A percentile compares a stretch with the other conserved stretches of the same genome.
Evolutionary conservation across 2,329 filamentous ascomycete genomes (phyloP).

Genomic region (Aureobasidium zeae): DNA sequence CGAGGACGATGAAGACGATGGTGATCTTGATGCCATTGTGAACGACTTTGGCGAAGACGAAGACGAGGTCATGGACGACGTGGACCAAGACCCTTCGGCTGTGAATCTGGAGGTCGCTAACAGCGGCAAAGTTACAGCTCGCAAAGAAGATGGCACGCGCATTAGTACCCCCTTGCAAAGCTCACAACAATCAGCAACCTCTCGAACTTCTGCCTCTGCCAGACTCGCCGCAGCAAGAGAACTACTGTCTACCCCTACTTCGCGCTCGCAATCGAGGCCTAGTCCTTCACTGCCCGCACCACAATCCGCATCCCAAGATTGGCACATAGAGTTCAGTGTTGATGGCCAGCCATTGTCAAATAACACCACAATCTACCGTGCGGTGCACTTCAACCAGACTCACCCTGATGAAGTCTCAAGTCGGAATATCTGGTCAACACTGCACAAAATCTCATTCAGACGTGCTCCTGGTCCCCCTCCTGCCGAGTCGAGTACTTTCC

Average conservation of each 20-base stretch:
- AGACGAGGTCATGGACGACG: slow-evolving; percentile 62
- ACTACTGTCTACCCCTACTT: slow-evolving; percentile 38
- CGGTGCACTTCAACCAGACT: slow-evolving; percentile 65
- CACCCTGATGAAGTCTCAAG: slow-evolving; percentile 56
- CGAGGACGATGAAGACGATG: slow-evolving; percentile 38
- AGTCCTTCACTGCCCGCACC: slow-evolving; percentile 80
- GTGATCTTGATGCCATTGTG: slow-evolving; percentile 75
- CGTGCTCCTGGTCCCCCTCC: slow-evolving; percentile 76
- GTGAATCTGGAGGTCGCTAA: slow-evolving; percentile 86
- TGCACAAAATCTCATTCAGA: slow-evolving; percentile 87
- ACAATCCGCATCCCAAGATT: slow-evolving; percentile 74
- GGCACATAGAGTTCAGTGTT: slow-evolving; percentile 94
- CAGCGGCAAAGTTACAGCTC: slow-evolving; percentile 78
- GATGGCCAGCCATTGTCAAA: slow-evolving; percentile 75
- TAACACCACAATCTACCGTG: slow-evolving; percentile 92
- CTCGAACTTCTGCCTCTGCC: slow-evolving; percentile 25
- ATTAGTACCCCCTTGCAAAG: slow-evolving; percentile 70
- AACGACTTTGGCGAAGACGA: slow-evolving; percentile 84
- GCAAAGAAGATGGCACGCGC: slow-evolving; percentile 82
- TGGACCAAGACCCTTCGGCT: slow-evolving; percentile 68
- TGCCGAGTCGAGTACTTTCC: slow-evolving; percentile 57
- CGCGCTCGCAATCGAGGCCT: slow-evolving; percentile 41
- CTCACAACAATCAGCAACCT: slow-evolving; percentile 27
- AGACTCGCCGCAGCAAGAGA: slow-evolving; percentile 28
- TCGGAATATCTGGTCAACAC: slow-evolving; percentile 78